Evolutionary conservation across 176 grass and related monocot genomes (phyloP).

Genomic region (Ananas comosus): DNA sequence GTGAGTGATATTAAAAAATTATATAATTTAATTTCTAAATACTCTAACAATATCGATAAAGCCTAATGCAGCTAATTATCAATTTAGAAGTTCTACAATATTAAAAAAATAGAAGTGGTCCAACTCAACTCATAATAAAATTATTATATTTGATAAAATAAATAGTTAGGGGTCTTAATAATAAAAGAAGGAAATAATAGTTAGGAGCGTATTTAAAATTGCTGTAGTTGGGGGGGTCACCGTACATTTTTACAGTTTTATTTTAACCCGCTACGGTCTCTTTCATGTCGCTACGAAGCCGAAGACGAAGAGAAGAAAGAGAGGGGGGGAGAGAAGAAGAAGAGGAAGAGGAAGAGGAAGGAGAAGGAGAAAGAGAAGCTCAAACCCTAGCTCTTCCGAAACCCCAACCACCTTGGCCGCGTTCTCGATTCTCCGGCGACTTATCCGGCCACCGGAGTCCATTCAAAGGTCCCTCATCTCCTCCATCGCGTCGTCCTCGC

Average conservation of each 20-base stretch:
- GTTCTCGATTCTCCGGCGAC: background rate
- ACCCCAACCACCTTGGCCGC: slow-evolving; percentile 8
- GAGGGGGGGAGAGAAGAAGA: background rate
- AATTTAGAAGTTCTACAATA: no score
- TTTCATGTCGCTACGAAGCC: slow-evolving; percentile 20
- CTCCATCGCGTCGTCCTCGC: background rate
- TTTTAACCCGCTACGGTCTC: slow-evolving; percentile 29
- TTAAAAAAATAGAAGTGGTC: no score
- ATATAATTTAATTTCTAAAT: no score
- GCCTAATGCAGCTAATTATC: no score
- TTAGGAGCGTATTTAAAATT: no score
- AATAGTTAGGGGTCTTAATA: no score
- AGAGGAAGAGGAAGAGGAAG: slow-evolving; percentile 6
- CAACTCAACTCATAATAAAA: no score
- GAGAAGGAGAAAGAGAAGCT: slow-evolving; percentile 8
- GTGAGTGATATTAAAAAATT: no score
- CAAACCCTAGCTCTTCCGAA: slow-evolving; percentile 8
- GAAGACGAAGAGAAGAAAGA: slow-evolving; percentile 5
- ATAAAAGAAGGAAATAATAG: no score
- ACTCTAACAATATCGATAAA: no score
- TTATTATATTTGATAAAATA: no score
- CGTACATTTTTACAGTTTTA: slow-evolving; percentile 6
- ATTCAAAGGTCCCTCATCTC: background rate
- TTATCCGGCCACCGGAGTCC: background rate
- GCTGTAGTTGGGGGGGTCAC: no score